phyloP scores from a whole-genome alignment of 768 basidiomycete genomes.

The Pleurotus cornucopiae region DNA sequence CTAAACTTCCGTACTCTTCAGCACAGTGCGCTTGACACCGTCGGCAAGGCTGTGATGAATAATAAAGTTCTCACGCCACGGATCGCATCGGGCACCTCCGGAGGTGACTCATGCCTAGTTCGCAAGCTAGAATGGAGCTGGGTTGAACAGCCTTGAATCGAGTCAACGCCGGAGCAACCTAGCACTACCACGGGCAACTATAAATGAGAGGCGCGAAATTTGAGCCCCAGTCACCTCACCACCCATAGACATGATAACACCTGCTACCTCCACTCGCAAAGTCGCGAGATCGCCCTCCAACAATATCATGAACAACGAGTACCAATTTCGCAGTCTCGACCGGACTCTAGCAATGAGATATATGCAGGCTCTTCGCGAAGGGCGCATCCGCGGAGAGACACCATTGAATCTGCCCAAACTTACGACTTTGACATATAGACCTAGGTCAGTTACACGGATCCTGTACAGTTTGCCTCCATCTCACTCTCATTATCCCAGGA shows the following conservation, averaged over 20 bases:
- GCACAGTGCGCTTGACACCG: no score
- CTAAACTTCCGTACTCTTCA: no score
- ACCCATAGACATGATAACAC: not conserved
- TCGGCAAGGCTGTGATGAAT: no score
- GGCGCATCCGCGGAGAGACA: slow-evolving; percentile 3
- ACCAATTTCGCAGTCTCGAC: slow-evolving; percentile 11
- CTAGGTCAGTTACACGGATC: slow-evolving; percentile 5
- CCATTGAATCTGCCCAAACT: slow-evolving; percentile 6
- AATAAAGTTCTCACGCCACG: no score
- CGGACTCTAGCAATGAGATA: slow-evolving; percentile 10
- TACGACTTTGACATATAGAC: slow-evolving; percentile 4
- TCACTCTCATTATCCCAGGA: slow-evolving; percentile 1
- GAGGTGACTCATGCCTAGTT: not conserved
- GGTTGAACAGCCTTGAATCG: not conserved
- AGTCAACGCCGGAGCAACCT: not conserved
- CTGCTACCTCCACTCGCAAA: slow-evolving; percentile 3
- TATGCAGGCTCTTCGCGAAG: slow-evolving; percentile 7
- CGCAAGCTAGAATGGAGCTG: not conserved
- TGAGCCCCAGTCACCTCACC: no score
- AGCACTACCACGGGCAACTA: not conserved
- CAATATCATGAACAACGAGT: slow-evolving; percentile 1
- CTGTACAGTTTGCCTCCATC: not conserved
- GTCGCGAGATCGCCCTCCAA: not conserved
- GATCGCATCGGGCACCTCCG: not conserved
- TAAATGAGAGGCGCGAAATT: not conserved